Evolutionary conservation across 164 flowering plant genomes (phyloP), one percentile per base, ranked within the genome.

Genomic region (Aristolochia fimbriata): DNA sequence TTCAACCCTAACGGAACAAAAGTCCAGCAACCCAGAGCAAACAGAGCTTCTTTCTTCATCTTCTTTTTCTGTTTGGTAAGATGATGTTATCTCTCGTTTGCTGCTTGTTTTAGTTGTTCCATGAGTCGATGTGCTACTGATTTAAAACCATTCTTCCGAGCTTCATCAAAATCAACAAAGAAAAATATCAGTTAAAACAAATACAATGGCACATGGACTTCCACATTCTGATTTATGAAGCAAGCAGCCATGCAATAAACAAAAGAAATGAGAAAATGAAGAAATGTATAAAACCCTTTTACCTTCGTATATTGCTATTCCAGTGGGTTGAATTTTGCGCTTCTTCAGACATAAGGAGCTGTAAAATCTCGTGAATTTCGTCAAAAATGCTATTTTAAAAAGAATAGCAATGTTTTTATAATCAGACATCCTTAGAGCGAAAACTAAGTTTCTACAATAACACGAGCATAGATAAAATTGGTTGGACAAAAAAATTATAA

Each of bases 231-330:
- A n/a, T n/a, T n/a, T n/a, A n/a, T n/a, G n/a, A n/a, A n/a, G 8
- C 12, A 49, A 15, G 19, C 8, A 49, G 52, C 16, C 8, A 49
- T 17, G 52, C 2, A 51, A 8, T 27, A 30, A 33, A 25, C 16
- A 15, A 16, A n/a, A n/a, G 30, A 27, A 27, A 27, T 27, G 27
- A 23, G 1, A 19, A 33, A 43, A 62, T 41, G 15, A 15, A 52
- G 31, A 41, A 37, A 41, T 54, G 17, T 33, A 19, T 19, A 27
- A 25, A 15, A 21, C 17, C 1, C 23, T 22, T 58, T 23, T 1
- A 82, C 87, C 83, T 80, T 62, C 68, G 60, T 30, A 83, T 47
- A 83, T 83, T 62, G 87, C 81, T 20, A 83, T 65, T 59, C 87
- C 84, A 51, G 87, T 83, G n/a, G 84, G 83, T 46, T 68, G 74